phyloP scores from a whole-genome alignment of 139 green algal species.

The Bryopsis sp. region DNA sequence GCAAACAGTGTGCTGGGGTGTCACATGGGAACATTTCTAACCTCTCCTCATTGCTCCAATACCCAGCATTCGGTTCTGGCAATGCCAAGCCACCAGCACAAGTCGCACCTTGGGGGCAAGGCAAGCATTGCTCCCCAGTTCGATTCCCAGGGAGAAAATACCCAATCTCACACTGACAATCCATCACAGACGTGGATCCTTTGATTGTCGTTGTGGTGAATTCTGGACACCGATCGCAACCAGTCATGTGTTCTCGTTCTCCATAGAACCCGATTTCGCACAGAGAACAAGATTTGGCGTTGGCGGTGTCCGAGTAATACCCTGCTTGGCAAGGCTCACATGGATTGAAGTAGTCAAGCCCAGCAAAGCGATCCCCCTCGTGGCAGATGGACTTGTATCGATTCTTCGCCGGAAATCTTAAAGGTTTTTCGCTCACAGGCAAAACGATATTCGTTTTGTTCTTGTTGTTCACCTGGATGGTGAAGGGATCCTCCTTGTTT shows the following conservation, averaged over 20 bases:
- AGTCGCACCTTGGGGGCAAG: not conserved
- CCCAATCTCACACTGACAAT: conserved; percentile 13
- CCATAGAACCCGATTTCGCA: not conserved
- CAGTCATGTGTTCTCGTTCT: not conserved
- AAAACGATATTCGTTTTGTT: not conserved
- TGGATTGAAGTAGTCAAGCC: not conserved
- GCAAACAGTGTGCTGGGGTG: not conserved
- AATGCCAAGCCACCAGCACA: not conserved
- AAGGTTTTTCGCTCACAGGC: not conserved
- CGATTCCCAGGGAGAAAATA: not conserved
- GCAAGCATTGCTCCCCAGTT: not conserved
- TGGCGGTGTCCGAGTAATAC: not conserved
- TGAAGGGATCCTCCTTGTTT: conserved; percentile 8
- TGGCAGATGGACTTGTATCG: not conserved
- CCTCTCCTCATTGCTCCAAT: not conserved
- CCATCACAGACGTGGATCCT: not conserved
- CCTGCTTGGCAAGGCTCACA: not conserved
- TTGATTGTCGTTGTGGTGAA: not conserved
- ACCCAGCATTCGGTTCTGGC: not conserved
- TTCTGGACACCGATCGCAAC: conserved; percentile 7
- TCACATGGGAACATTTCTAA: not conserved
- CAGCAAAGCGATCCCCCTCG: not conserved
- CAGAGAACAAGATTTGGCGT: not conserved
- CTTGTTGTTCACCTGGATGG: conserved; percentile 4
- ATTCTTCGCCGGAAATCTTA: conserved; percentile 9